Conservation (phyloP, 2,329 filamentous ascomycete genomes). For the Cladosporium sp. region DNA sequence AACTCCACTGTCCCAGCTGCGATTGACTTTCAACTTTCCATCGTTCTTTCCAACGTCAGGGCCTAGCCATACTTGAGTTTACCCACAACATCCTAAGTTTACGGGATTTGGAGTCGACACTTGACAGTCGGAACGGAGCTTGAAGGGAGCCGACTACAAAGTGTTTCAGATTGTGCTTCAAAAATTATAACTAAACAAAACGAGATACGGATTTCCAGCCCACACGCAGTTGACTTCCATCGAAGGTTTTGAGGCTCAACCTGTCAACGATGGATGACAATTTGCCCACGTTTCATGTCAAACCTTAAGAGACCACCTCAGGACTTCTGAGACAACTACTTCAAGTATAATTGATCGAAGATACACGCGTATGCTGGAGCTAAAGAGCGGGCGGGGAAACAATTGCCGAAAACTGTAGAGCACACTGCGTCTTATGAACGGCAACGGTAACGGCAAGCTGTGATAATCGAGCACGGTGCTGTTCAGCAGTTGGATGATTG, state of each 20-base stretch:
- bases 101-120: background rate
- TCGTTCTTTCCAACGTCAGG: background rate
- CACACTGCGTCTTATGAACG: background rate
- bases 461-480: background rate
- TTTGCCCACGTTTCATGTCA: background rate
- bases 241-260: background rate
- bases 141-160: background rate
- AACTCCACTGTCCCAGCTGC: background rate
- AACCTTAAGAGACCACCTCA: background rate
- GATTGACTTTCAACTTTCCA: background rate
- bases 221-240: background rate
- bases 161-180: background rate
- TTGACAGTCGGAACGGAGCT: background rate
- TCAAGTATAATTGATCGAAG: background rate
- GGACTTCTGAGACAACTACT: background rate
- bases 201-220: background rate
- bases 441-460: background rate
- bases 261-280: background rate
- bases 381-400: background rate
- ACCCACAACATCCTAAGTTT: background rate
- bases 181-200: too few relatives aligned
- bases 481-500: background rate
- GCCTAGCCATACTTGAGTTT: background rate
- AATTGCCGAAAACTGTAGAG: background rate
- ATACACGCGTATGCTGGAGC: background rate